A percentile compares a stretch with the other conserved stretches of the same genome.
Evolutionary conservation across 2,329 filamentous ascomycete genomes (phyloP).

Genomic region (Claviceps pazoutovae): DNA sequence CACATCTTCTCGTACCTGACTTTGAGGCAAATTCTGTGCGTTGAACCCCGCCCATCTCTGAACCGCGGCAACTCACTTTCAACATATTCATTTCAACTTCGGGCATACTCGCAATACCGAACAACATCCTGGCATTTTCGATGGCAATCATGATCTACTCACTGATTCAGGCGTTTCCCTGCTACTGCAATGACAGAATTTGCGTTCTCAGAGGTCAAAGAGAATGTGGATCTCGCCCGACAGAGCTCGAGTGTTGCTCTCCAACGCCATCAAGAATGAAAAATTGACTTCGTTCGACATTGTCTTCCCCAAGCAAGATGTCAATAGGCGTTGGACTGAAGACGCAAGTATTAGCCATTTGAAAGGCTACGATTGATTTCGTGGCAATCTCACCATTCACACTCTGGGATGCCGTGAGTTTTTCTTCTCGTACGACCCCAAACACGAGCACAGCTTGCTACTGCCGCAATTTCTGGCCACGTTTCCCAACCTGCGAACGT

Average conservation of each 20-base stretch:
- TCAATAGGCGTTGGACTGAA: conserved; percentile 7
- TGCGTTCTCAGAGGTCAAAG: conserved; percentile 17
- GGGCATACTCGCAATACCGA: too few species aligned
- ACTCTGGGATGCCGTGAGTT: conserved; percentile 23
- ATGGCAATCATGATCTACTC: neutral
- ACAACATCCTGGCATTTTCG: conserved; percentile 8
- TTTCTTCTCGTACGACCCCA: conserved; percentile 17
- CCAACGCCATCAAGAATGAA: conserved; percentile 13
- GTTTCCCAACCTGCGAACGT: conserved; percentile 22
- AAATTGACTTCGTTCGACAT: conserved; percentile 22
- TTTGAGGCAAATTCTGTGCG: too few species aligned
- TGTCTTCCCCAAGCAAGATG: conserved; percentile 16
- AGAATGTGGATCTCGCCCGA: conserved; percentile 13
- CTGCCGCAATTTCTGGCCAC: conserved; percentile 20
- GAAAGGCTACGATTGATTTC: conserved; percentile 20
- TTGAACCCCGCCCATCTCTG: conserved; percentile 8
- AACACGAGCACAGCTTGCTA: conserved; percentile 16
- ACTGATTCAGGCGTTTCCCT: neutral
- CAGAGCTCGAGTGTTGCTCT: conserved; percentile 13
- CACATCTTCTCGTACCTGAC: too few species aligned
- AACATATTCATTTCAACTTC: conserved; percentile 17
- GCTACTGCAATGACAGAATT: conserved; percentile 11
- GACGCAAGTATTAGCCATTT: conserved; percentile 17
- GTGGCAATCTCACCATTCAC: conserved; percentile 19
- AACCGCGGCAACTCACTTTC: conserved; percentile 11